phyloP scores from a whole-genome alignment of 768 basidiomycete species.

The Lentinula sp. region DNA sequence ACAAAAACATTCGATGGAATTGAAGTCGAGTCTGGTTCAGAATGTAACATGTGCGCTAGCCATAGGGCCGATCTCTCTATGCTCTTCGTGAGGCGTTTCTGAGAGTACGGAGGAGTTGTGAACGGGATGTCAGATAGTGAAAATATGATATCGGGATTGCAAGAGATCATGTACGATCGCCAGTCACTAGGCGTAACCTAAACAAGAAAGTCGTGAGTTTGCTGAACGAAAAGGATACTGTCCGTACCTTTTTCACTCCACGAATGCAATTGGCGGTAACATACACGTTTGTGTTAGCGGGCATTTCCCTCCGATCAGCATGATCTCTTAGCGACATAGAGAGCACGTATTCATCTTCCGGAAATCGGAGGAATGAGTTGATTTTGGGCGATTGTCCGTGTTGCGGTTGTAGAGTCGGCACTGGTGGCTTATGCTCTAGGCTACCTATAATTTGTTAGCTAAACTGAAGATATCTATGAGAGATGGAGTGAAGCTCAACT shows the following conservation, averaged over 20 bases:
- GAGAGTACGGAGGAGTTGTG: slow-evolving; percentile 61
- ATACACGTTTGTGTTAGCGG: slow-evolving; percentile 58
- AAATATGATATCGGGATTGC: slow-evolving; percentile 64
- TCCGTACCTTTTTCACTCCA: slow-evolving; percentile 66
- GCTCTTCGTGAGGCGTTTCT: slow-evolving; percentile 73
- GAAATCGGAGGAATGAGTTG: slow-evolving; percentile 62
- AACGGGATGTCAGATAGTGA: slow-evolving; percentile 68
- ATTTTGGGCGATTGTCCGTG: slow-evolving; percentile 39
- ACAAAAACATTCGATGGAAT: slow-evolving; percentile 50
- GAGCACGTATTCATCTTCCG: slow-evolving; percentile 39
- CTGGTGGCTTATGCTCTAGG: slow-evolving; percentile 60
- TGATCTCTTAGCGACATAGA: slow-evolving; percentile 66
- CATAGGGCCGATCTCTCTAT: slow-evolving; percentile 65
- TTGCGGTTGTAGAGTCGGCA: slow-evolving; percentile 49
- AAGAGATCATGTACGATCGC: slow-evolving; percentile 43
- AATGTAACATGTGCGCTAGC: slow-evolving; percentile 47
- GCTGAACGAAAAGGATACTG: background rate
- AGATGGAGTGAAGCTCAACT: slow-evolving; percentile 23
- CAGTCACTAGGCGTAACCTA: slow-evolving; percentile 56
- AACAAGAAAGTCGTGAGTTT: background rate
- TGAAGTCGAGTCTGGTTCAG: background rate
- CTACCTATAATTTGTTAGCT: slow-evolving; percentile 22
- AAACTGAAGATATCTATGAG: background rate
- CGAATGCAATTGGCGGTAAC: slow-evolving; percentile 55
- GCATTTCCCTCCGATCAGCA: slow-evolving; percentile 58